Percentiles rank a stretch among this genome's conserved stretches.
phyloP scores from a whole-genome alignment of 441 rosid species.

The Adansonia gregorii region DNA sequence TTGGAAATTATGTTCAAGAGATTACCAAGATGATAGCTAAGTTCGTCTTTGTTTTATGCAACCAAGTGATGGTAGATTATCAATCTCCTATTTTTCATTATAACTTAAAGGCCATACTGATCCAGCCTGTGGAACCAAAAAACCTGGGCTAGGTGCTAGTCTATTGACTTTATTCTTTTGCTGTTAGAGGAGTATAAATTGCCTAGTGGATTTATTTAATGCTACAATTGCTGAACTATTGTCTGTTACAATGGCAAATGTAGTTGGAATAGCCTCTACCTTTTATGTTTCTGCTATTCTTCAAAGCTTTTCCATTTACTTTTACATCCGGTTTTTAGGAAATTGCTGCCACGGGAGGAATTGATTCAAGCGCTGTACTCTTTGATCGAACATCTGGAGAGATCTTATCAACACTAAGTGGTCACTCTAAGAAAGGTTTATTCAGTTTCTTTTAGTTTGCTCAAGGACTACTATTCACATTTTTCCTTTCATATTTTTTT shows the following conservation, averaged over 20 bases:
- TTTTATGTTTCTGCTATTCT: constrained; percentile 12
- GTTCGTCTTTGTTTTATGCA: background rate
- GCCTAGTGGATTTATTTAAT: background rate
- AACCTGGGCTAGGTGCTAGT: background rate
- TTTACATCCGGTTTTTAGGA: constrained; percentile 54
- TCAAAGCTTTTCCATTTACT: constrained; percentile 23
- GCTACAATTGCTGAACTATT: background rate
- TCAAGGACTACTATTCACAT: background rate
- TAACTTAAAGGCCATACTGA: background rate
- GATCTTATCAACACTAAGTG: constrained; percentile 81
- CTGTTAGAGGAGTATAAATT: background rate
- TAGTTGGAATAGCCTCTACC: background rate
- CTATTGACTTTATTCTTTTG: background rate
- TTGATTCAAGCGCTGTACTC: constrained; percentile 80
- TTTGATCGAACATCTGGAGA: constrained; percentile 91
- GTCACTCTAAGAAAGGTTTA: constrained; percentile 94
- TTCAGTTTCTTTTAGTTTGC: background rate
- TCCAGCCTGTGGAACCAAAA: background rate
- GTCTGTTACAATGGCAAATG: background rate
- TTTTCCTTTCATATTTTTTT: constrained; percentile 20
- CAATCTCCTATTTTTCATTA: background rate
- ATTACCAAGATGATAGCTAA: background rate
- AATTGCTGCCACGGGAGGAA: constrained; percentile 89
- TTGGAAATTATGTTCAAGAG: constrained; percentile 8
- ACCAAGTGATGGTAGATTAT: background rate